A percentile compares a stretch with the other conserved stretches of the same genome.
Evolutionary conservation across 345 rosid genomes (phyloP).

Genomic region (Ceriops zippeliana): DNA sequence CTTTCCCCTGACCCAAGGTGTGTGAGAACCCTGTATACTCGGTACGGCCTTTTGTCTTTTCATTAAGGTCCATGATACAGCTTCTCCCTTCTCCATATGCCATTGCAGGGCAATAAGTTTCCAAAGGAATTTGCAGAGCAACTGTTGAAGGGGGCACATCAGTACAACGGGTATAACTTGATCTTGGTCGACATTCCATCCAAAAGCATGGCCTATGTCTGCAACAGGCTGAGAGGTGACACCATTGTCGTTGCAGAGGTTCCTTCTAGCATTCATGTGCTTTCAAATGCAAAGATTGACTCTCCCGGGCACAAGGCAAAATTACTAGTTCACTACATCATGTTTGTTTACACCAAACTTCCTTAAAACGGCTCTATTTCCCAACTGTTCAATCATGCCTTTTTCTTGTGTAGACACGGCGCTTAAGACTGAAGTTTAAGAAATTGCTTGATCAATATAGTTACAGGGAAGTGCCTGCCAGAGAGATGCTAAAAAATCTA

Average conservation of each 20-base stretch:
- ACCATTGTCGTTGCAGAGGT: constrained; percentile 41
- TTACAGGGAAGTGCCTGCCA: constrained; percentile 30
- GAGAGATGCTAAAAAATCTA: constrained; percentile 45
- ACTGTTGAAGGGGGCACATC: constrained; percentile 41
- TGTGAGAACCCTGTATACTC: no score
- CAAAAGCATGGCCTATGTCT: constrained; percentile 52
- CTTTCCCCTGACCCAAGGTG: neutral
- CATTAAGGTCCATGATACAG: no score
- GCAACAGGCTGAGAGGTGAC: constrained; percentile 48
- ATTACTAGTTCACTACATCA: neutral
- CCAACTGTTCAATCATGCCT: neutral
- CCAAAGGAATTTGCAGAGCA: constrained; percentile 55
- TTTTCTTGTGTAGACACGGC: constrained; percentile 40
- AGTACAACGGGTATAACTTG: constrained; percentile 62
- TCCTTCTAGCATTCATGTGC: constrained; percentile 60
- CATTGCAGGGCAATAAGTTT: constrained; percentile 43
- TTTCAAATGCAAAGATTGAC: constrained; percentile 57
- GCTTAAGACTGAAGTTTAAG: constrained; percentile 37
- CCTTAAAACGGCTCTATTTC: neutral
- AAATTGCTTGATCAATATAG: constrained; percentile 37
- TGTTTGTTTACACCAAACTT: neutral
- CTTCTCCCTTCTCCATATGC: no score
- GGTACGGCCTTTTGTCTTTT: no score
- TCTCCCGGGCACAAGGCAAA: constrained; percentile 51
- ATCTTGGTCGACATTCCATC: constrained; percentile 52